Conservation (phyloP, 192 early-diverging fungal species). For the Spizellomyces sp. region DNA sequence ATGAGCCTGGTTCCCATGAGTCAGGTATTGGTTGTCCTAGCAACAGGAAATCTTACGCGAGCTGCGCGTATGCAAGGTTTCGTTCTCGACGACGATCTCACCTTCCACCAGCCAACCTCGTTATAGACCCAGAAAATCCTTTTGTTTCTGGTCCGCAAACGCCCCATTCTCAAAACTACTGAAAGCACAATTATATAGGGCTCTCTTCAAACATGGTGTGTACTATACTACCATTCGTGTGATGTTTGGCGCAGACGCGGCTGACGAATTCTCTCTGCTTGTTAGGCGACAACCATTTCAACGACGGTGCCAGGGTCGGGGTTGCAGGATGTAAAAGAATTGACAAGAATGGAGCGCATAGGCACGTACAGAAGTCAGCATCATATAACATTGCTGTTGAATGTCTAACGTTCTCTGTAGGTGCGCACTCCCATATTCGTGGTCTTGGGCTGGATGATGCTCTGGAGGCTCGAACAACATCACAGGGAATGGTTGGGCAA, state of each 20-base stretch:
- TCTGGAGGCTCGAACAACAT: slow-evolving; percentile 79
- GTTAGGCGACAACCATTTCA: slow-evolving; percentile 24
- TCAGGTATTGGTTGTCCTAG: not conserved
- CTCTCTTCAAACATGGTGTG: not conserved
- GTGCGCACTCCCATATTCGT: slow-evolving; percentile 97
- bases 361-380: slow-evolving; percentile 46
- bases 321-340: slow-evolving; percentile 51
- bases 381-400: too few species aligned
- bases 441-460: slow-evolving; percentile 95
- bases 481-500: slow-evolving; percentile 99
- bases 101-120: not conserved
- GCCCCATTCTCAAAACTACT: not conserved
- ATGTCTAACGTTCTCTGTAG: slow-evolving; percentile 41
- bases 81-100: not conserved
- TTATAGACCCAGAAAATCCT: too few species aligned
- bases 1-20: not conserved
- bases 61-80: not conserved
- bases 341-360: slow-evolving; percentile 84
- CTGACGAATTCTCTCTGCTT: not conserved
- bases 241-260: not conserved
- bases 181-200: too few species aligned
- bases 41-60: not conserved
- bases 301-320: slow-evolving; percentile 26
- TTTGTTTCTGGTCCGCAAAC: not conserved
- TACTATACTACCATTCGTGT: not conserved